phyloP scores from a whole-genome alignment of 176 grass and related monocot species.

The Thalia dealbata region DNA sequence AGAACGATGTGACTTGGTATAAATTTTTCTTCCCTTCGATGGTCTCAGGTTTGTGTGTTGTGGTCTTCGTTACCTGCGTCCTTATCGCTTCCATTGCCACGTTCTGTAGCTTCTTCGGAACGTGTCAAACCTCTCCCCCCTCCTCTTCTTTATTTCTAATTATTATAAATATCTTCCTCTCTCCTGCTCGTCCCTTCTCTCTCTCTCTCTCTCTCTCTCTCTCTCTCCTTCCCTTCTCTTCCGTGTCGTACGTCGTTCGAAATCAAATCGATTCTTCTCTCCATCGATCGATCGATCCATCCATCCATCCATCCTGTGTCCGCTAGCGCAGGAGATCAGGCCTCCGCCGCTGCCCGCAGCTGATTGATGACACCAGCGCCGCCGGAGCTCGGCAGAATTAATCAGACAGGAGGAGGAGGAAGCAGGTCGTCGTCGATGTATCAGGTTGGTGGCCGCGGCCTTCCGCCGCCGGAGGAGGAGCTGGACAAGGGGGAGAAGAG shows the following conservation, averaged over 20 bases:
- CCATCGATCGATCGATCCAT: too few relatives aligned
- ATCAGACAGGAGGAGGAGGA: background rate
- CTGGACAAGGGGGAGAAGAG: background rate
- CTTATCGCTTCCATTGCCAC: background rate
- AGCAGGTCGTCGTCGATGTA: background rate
- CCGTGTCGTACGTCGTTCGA: too few relatives aligned
- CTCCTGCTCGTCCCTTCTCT: too few relatives aligned
- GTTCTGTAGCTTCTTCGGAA: background rate
- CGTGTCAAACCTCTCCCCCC: background rate
- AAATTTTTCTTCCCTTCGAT: too few relatives aligned
- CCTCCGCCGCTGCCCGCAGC: too few relatives aligned
- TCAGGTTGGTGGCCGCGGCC: background rate
- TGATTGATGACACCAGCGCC: too few relatives aligned
- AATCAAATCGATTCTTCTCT: too few relatives aligned
- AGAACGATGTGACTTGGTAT: too few relatives aligned
- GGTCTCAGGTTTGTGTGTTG: background rate
- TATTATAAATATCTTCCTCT: background rate
- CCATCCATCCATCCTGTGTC: too few relatives aligned
- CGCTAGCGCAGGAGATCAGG: too few relatives aligned
- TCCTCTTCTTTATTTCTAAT: background rate
- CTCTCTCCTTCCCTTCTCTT: too few relatives aligned
- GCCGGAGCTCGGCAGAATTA: too few relatives aligned
- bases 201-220: background rate
- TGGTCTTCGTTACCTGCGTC: background rate
- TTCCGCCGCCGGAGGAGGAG: background rate